These are phyloP conservation scores for Lactarius trivialis DNA, from an alignment of 768 basidiomycete species.

Conservation along the genomic window DNA sequence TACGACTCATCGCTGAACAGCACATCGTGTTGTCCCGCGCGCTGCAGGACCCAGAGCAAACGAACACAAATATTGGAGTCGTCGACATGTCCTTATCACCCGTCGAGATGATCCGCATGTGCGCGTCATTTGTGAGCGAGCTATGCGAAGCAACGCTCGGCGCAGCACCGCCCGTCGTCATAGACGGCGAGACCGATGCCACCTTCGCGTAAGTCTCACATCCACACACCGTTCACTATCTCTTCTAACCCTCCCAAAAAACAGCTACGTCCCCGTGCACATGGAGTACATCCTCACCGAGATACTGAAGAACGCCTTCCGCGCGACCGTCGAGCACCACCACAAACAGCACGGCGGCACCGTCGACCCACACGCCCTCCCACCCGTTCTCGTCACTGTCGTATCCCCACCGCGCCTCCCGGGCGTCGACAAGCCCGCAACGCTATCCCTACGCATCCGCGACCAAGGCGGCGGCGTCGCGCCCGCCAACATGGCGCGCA, in stretches of 20 bases:
- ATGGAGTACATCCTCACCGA: slow-evolving; percentile 90
- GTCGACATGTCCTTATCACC: slow-evolving; percentile 72
- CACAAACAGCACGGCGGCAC: slow-evolving; percentile 35
- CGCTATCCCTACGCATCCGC: slow-evolving; percentile 71
- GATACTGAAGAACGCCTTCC: slow-evolving; percentile 85
- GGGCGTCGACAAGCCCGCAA: slow-evolving; percentile 32
- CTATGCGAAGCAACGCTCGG: slow-evolving; percentile 83
- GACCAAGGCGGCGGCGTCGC: slow-evolving; percentile 86
- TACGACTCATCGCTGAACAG: slow-evolving; percentile 85
- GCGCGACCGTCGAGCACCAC: slow-evolving; percentile 80
- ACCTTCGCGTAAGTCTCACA: slow-evolving; percentile 67
- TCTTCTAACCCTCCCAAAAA: neutral
- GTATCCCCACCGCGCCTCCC: slow-evolving; percentile 40
- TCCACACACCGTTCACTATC: too few species aligned
- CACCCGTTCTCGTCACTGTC: slow-evolving; percentile 68
- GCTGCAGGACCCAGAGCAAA: slow-evolving; percentile 37
- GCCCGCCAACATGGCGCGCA: slow-evolving; percentile 62
- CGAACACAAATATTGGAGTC: slow-evolving; percentile 54
- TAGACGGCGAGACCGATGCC: slow-evolving; percentile 65
- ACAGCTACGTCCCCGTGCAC: slow-evolving; percentile 82
- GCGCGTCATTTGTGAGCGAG: slow-evolving; percentile 76
- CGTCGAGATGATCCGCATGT: slow-evolving; percentile 65
- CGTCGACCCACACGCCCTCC: slow-evolving; percentile 35
- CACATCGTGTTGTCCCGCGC: slow-evolving; percentile 80
- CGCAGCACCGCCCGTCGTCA: slow-evolving; percentile 52